Base-by-base conservation (phyloP, 768 basidiomycete genomes). In the Macrocybe gigantea region DNA sequence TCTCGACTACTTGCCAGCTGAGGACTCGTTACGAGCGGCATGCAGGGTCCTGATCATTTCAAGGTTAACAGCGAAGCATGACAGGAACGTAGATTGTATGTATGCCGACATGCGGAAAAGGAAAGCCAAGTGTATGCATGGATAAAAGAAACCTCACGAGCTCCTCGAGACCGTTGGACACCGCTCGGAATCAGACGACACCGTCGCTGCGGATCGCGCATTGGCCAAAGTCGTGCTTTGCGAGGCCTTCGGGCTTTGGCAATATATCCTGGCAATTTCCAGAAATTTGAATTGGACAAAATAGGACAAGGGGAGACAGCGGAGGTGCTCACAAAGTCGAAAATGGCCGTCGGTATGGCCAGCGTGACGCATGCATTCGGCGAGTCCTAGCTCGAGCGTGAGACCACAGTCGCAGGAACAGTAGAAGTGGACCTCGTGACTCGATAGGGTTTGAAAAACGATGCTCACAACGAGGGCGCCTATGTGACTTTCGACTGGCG, bases 351-450 rank as follows among this genome's bases (percentile, higher is more conserved):
- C 4, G 87, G 87, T 3, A 90, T 70, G 0, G 75, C 85, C 14
- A 90, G 64, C 0, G 85, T 87, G 5, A 88, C 83, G 54, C 85
- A 86, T 1, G 86, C 85, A 54, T 88, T 88, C 1, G 86, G 85
- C 4, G 83, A 84, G 22, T 22, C 22, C 22, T 22, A 22, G 22
- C 22, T 22, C 22, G 22, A 22, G 22, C 22, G 22, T 22, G 22
- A 22, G 22, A 22, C 4, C 22, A 22, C 22, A 22, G 22, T 22
- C 22, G 22, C 22, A 22, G 22, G 22, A 22, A 22, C 22, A n/a
- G 22, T 22, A 22, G 22, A 13, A 22, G 29, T 49, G 12, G 41
- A 31, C 12, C n/a, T 14, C 33, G 32, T 9, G 32, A 7, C 8
- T 36, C n/a, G 32, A 6, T 5, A 14, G 32, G 13, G n/a, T 30